Conservation (phyloP, 2,329 filamentous ascomycete species). For the Colletotrichum filicis region DNA sequence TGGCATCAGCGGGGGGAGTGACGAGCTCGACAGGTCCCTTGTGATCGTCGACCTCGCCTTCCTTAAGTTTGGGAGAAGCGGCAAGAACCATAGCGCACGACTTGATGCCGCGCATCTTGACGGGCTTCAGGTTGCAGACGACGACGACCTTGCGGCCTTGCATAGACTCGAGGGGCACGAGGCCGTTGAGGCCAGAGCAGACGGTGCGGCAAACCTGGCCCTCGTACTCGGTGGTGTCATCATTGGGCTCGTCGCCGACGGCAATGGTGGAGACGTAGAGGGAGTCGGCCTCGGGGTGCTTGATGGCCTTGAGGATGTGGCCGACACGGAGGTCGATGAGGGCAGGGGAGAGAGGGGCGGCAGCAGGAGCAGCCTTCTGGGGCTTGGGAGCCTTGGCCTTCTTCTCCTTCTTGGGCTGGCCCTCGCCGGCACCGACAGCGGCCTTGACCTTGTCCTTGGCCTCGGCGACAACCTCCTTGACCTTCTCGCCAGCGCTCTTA, state of each 20-base stretch:
- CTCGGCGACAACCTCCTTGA: slow-evolving; percentile 55
- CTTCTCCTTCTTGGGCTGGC: slow-evolving; percentile 82
- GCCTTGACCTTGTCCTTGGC: slow-evolving; percentile 61
- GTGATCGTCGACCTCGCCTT: slow-evolving; percentile 87
- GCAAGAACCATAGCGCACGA: slow-evolving; percentile 91
- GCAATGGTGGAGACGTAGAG: slow-evolving; percentile 96
- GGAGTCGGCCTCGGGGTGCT: slow-evolving; percentile 96
- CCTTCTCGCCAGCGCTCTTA: slow-evolving; percentile 63
- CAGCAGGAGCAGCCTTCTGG: slow-evolving; percentile 72
- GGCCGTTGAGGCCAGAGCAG: slow-evolving; percentile 94
- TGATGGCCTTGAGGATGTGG: slow-evolving; percentile 95
- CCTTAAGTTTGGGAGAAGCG: slow-evolving; percentile 84
- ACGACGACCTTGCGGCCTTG: slow-evolving; percentile 94
- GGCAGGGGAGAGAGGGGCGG: slow-evolving; percentile 82
- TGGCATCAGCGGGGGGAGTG: slow-evolving; percentile 79
- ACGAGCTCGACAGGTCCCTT: slow-evolving; percentile 94
- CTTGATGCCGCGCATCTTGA: slow-evolving; percentile 94
- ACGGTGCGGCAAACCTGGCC: slow-evolving; percentile 94
- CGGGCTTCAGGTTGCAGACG: slow-evolving; percentile 97
- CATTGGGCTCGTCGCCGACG: slow-evolving; percentile 87
- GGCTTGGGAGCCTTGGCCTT: slow-evolving; percentile 88
- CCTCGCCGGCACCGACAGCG: slow-evolving; percentile 47
- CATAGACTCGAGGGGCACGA: slow-evolving; percentile 95
- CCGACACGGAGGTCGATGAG: slow-evolving; percentile 96
- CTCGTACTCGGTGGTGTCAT: slow-evolving; percentile 92